These are phyloP conservation scores for Coelastrella sp. DNA, from an alignment of 139 green algal species.

Conservation along the genomic window DNA sequence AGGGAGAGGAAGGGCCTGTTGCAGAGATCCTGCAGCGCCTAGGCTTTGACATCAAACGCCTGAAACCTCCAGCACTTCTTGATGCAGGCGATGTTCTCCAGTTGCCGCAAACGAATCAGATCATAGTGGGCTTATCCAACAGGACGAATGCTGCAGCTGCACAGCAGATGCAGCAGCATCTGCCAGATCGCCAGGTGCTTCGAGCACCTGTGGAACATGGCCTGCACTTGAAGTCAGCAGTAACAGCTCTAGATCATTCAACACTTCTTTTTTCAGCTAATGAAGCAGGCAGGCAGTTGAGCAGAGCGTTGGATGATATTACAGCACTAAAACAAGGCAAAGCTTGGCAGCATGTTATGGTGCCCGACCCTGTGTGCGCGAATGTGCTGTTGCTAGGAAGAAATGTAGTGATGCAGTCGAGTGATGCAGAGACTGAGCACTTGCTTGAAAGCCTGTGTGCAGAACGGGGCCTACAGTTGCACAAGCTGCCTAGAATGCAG, in stretches of 20 bases:
- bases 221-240: conserved; percentile 38
- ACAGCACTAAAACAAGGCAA: background rate
- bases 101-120: background rate
- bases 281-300: background rate
- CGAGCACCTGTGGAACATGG: conserved; percentile 4
- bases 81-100: conserved; percentile 44
- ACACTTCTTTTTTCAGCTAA: conserved; percentile 31
- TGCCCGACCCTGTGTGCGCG: background rate
- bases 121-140: conserved; percentile 26
- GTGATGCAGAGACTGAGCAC: background rate
- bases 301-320: background rate
- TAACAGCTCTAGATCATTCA: background rate
- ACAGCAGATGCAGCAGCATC: conserved; percentile 4
- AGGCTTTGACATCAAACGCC: background rate
- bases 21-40: background rate
- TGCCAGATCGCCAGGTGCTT: background rate
- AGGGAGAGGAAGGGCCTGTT: conserved; percentile 13
- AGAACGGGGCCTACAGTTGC: conserved; percentile 20
- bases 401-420: conserved; percentile 17
- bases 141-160: conserved; percentile 32
- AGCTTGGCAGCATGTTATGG: background rate
- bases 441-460: conserved; percentile 11
- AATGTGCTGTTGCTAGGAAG: conserved; percentile 34
- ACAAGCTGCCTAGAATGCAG: conserved; percentile 11
- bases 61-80: conserved; percentile 17